These are phyloP conservation scores for Linderniella brevidens DNA, from an alignment of 257 asterid genomes.

Conservation along the genomic window DNA sequence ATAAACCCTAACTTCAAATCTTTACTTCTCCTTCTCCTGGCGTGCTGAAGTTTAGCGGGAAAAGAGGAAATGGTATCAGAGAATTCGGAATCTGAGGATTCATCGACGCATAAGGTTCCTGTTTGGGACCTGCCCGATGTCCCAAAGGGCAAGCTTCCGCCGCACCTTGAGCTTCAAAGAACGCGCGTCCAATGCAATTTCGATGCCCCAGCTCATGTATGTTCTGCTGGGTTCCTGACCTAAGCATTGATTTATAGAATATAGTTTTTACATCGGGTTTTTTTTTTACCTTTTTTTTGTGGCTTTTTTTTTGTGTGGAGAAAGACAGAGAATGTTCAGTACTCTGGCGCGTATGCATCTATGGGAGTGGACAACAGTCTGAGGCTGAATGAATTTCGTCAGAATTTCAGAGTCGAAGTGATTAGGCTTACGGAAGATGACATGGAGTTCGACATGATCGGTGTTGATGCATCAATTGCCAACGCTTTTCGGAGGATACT, in stretches of 20 bases:
- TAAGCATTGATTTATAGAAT: neutral
- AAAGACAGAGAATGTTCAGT: conserved; percentile 56
- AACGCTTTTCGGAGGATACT: conserved; percentile 92
- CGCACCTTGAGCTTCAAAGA: conserved; percentile 52
- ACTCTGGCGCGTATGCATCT: conserved; percentile 72
- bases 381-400: conserved; percentile 42
- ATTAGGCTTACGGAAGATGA: conserved; percentile 42
- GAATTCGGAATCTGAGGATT: too few relatives aligned
- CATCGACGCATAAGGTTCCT: conserved; percentile 22
- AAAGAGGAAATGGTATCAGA: too few relatives aligned
- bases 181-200: conserved; percentile 51
- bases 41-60: too few relatives aligned
- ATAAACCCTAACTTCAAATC: too few relatives aligned
- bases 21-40: too few relatives aligned
- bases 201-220: conserved; percentile 74
- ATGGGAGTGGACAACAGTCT: conserved; percentile 84
- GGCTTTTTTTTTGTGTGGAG: neutral
- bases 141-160: conserved; percentile 48
- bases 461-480: conserved; percentile 76
- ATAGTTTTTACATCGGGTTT: neutral
- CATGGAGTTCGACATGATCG: conserved; percentile 79
- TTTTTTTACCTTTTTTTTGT: neutral
- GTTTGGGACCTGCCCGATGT: conserved; percentile 89
- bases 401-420: conserved; percentile 53
- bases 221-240: neutral